phyloP scores from a whole-genome alignment of 768 basidiomycete species.

The Tephrocybe sp. region DNA sequence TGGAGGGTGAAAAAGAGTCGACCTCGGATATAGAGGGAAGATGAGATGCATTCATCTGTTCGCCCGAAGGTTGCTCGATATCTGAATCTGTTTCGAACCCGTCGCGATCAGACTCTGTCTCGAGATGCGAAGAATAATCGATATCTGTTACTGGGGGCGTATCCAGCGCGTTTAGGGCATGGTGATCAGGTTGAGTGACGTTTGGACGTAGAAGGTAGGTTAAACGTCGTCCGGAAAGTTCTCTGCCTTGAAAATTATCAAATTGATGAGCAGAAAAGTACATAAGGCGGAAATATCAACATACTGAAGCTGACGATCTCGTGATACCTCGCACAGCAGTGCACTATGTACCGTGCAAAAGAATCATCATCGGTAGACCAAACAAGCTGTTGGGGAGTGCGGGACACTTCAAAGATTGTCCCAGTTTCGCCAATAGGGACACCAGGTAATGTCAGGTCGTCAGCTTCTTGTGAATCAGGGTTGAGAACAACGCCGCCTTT shows the following conservation, averaged over 20 bases:
- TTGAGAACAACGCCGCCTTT: constrained; percentile 52
- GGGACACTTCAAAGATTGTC: constrained; percentile 60
- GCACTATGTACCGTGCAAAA: constrained; percentile 78
- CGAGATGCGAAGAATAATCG: constrained; percentile 49
- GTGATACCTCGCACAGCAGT: constrained; percentile 80
- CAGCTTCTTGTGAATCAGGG: constrained; percentile 38
- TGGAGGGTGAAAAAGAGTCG: constrained; percentile 5
- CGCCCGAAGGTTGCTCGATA: constrained; percentile 42
- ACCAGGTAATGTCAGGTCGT: constrained; percentile 30
- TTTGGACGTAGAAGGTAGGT: constrained; percentile 84
- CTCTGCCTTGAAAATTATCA: constrained; percentile 47
- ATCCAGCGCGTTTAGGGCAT: constrained; percentile 42
- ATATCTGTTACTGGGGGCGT: constrained; percentile 75
- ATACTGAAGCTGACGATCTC: constrained; percentile 79
- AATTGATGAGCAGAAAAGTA: not conserved
- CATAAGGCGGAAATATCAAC: constrained; percentile 24
- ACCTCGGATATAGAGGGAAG: constrained; percentile 27
- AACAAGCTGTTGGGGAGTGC: constrained; percentile 64
- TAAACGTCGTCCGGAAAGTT: constrained; percentile 53
- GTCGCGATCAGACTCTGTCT: constrained; percentile 49
- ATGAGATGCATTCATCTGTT: constrained; percentile 17
- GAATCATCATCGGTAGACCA: constrained; percentile 72
- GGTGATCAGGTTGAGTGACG: constrained; percentile 55
- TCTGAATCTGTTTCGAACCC: constrained; percentile 48
- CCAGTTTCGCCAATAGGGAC: constrained; percentile 49